These are phyloP conservation scores for Spongispora temasekensis DNA, from an alignment of 1,284 basidiomycete genomes.

Conservation along the genomic window DNA sequence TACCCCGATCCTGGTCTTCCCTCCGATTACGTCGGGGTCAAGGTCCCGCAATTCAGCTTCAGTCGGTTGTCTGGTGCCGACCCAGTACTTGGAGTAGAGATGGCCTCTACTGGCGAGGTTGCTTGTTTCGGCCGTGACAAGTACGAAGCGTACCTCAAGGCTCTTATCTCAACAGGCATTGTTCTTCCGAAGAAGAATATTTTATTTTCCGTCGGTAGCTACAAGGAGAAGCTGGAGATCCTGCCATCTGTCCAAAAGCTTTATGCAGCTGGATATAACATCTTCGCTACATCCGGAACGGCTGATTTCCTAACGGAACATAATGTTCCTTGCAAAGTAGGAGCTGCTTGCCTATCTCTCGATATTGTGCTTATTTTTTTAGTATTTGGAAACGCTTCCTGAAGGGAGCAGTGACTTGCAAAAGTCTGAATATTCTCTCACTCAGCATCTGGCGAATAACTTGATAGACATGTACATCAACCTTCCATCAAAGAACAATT, in stretches of 20 bases:
- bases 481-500: slow-evolving; percentile 97
- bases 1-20: slow-evolving; percentile 91
- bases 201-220: slow-evolving; percentile 92
- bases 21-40: slow-evolving; percentile 94
- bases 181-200: slow-evolving; percentile 95
- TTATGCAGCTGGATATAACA: slow-evolving; percentile 92
- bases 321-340: slow-evolving; percentile 81
- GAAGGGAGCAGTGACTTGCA: slow-evolving; percentile 77
- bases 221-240: slow-evolving; percentile 97
- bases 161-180: slow-evolving; percentile 95
- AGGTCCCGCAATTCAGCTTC: slow-evolving; percentile 99
- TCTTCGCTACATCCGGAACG: slow-evolving; percentile 96
- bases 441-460: slow-evolving; percentile 94
- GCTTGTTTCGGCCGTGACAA: slow-evolving; percentile 98
- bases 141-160: slow-evolving; percentile 98
- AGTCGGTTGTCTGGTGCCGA: slow-evolving; percentile 94
- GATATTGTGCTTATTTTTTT: slow-evolving; percentile 8
- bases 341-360: neutral
- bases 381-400: slow-evolving; percentile 89
- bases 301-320: slow-evolving; percentile 94
- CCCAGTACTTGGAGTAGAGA: slow-evolving; percentile 98
- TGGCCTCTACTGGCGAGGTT: slow-evolving; percentile 99
- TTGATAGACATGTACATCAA: slow-evolving; percentile 99
- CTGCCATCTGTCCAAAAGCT: slow-evolving; percentile 96
- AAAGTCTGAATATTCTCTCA: slow-evolving; percentile 95